Base-by-base conservation (phyloP, 2,329 filamentous ascomycete genomes). In the Lachnellula subtilissima region DNA sequence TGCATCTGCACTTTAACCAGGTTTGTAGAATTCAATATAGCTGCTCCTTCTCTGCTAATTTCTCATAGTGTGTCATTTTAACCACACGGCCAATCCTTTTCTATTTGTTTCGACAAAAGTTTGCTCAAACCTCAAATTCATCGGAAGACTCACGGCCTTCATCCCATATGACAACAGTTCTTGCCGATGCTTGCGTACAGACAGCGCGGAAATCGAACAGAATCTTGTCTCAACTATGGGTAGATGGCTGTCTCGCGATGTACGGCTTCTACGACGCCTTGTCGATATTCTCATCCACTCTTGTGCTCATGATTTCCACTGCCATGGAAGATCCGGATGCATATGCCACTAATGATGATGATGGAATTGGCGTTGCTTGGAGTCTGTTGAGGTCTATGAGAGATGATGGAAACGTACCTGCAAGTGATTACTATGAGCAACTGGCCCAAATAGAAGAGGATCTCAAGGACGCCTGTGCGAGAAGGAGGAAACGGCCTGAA, bases 201-300 rank as follows among this genome's bases (percentile, higher is more conserved):
- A 69, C 70, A 3, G 72, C 71, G 2, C 65, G 72, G 4, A 68
- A 71, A 43, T 72, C 71, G 0, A 70, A 73, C 54, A 64, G 66
- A 12, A 67, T 73, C 52, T 69, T 74, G 52, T 62, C 73, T 4
- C 70, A 68, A 4, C 65, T 70, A 36, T 73, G 70, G 70, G 71
- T 73, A 48, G 71, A 72, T 56, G 71, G 70, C 19, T 69, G 70
- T 9, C 65, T 73, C 23, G 70, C 71, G 0, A 67, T 70, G 8
- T 73, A 72, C 56, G 72, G 71, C 28, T 74, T 72, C 62, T 73
- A 72, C 57, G 70, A 74, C 56, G 69, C 71, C 0, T 71, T 72
- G 57, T 73, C 72, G 42, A 69, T 74, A 23, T 74, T 74, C 54
- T 72, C 71, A 17, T 69, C 71, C 0, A 69, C 71, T 1, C 58